Evolutionary conservation across 2,329 filamentous ascomycete species (phyloP), one percentile per base, ranked within the genome.

Genomic region (Thelonectria blattea): DNA sequence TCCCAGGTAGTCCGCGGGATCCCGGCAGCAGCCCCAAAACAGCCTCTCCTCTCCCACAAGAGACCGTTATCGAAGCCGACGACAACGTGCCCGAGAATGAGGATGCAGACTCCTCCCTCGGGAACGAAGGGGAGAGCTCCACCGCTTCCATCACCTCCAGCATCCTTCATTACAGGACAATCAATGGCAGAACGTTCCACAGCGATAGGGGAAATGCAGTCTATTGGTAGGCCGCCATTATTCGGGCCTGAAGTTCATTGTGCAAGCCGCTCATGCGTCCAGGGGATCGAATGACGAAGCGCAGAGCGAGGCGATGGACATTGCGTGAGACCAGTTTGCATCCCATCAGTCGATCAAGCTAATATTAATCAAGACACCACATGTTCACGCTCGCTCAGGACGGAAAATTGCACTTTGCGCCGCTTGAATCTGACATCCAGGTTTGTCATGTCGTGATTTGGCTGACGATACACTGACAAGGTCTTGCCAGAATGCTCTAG

Each of bases 361-460:
- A 48, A 37, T 45, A 37, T 11, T 17, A 14, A 15, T 30, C 15
- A 5, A 62, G 60, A 27, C 56, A 62, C 37, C 60, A 62, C 42
- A 62, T 49, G 37, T 86, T 24, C 83, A 86, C 65, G 73, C 85
- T 39, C 81, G 83, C 45, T 85, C 84, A 7, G 85, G 85, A 34
- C 17, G 56, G 56, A 18, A 42, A 45, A 18, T 42, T 62, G 11
- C 52, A 62, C 24, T 22, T 48, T 17, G 56, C 56, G 2, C 60
- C 60, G 42, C 34, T 62, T n/a, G 24, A 48, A 4, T 12, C 20
- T 2, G 47, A 50, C 12, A 52, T 59, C 17, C 41, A 59, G 51
- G 60, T 62, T 11, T 3, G 60, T 51, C 14, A 12, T 42, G 24
- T 20, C 14, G 11, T 37, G 8, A 15, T 10, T 30, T 10, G 34